Evolutionary conservation across 106 monocot species (phyloP), one percentile per base, ranked within the genome.

Genomic region (Xerophyta viscosa): DNA sequence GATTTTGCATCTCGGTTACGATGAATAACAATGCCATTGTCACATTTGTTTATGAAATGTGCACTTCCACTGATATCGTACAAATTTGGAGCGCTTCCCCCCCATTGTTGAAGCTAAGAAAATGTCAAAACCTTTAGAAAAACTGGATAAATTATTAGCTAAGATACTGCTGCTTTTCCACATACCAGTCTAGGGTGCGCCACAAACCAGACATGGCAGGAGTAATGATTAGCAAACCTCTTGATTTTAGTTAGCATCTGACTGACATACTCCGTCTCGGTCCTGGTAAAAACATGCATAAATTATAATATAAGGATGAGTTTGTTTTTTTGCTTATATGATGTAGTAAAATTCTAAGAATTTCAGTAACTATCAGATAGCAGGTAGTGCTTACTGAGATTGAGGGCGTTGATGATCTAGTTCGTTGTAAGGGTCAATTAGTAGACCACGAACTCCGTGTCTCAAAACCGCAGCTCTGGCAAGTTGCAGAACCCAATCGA

Each of bases 51-150:
- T 31, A 96, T 79, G 50, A 96, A 89, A 62, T 96, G 96, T 28
- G 89, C 88, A 60, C 96, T 96, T 60, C 96, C 96, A 73, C 96
- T 96, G 29, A 96, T 85, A 65, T 96, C 96, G 58, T 96, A 96
- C 63, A 96, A 28, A 71, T 84, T 84, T 31, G 96, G 89, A 49
- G 96, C 65, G 9, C 60, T 49, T 54, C 96, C 96, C 23, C 37
- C 30, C 96, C 96, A 96, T 4, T 85, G 69, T 60, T 85, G 85
- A 17, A 92, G 66, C 92, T 92, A 57, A 24, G 41, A 31, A 61
- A 60, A 52, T 28, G 29, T 46, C 24, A 41, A 26, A 30, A 23
- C 11, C 3, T 57, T 22, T 58, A 24, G 24, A 61, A 39, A 22
- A 27, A 24, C 5, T 41, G 31, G 20, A 20, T 1, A 24, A 29